Base-by-base conservation (phyloP, 805 yeast species). In the Henningerozyma blattae region DNA sequence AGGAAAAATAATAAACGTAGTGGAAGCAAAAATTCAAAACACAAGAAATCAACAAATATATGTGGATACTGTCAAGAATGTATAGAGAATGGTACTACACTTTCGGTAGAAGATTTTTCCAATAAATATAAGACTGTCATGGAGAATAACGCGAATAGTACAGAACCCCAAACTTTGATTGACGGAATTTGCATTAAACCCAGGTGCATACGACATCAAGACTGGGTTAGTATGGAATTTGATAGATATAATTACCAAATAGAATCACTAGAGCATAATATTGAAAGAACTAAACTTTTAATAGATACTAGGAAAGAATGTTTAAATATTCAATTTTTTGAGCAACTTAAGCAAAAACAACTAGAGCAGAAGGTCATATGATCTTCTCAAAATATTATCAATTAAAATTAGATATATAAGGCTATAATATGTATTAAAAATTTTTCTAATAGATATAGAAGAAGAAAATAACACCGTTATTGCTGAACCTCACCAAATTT, bases 201-300 rank as follows among this genome's bases (percentile, higher is more conserved):
- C 10, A 47, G 47, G 31, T 55, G 60, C 29, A 34, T 38, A 32
- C 45, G 42, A 27, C 60, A 55, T 32, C 35, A 41, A n/a, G 56
- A 50, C 22, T 55, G 60, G 60, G 33, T 47, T 1, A 35, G 42
- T 9, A 47, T 52, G 38, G 32, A 38, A 9, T 27, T 39, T 17
- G 52, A 44, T 18, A 48, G 44, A 18, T 29, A 40, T 20, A 40
- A 43, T 18, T 48, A 46, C 24, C 53, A 53, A 22, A 22, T 44
- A 27, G 42, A 46, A 12, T 43, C 55, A 1, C 27, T 46, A 5
- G 50, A 51, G 16, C 40, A 47, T 12, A 42, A 45, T 22, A 39
- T 37, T 16, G 50, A 47, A 22, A 44, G 59, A 26, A 35, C 52
- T 15, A 26, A 35, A 10, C 29, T 48, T 8, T 32, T 55, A 15